These are phyloP conservation scores for Colletotrichum aenigma DNA, from an alignment of 2,329 filamentous ascomycete genomes.

Conservation along the genomic window DNA sequence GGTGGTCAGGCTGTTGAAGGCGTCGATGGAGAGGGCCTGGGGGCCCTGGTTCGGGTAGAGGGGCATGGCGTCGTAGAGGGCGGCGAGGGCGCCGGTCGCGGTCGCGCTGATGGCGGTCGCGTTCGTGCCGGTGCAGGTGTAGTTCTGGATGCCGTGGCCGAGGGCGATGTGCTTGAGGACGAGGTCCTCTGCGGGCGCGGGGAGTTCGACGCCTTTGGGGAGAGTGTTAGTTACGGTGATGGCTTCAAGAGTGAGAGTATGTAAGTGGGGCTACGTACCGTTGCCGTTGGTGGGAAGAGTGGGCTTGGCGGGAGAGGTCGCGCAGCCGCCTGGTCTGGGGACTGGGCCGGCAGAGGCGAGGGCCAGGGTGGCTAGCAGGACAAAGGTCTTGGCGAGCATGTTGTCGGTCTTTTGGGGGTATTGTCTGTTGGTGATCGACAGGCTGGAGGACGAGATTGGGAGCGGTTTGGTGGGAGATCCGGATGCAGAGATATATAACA, in stretches of 20 bases:
- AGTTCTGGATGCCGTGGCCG: conserved; percentile 72
- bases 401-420: background rate
- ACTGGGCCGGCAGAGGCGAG: conserved; percentile 33
- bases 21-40: conserved; percentile 37
- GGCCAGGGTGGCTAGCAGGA: conserved; percentile 37
- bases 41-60: conserved; percentile 52
- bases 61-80: conserved; percentile 60
- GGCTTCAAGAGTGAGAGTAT: background rate
- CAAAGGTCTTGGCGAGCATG: conserved; percentile 32
- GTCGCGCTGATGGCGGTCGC: conserved; percentile 61
- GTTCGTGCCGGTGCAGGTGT: conserved; percentile 56
- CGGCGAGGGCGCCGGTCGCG: conserved; percentile 61
- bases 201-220: conserved; percentile 45
- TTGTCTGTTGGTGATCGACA: background rate
- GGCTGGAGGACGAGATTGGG: background rate
- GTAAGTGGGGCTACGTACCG: conserved; percentile 32
- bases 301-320: conserved; percentile 25
- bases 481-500: conserved; percentile 2
- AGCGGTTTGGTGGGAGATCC: background rate
- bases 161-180: conserved; percentile 60
- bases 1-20: conserved; percentile 45
- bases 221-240: conserved; percentile 18
- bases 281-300: conserved; percentile 43
- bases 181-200: conserved; percentile 39
- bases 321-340: conserved; percentile 20